These are phyloP conservation scores for Hanseniaspora valbyensis DNA, from an alignment of 805 yeast genomes.

Conservation along the genomic window DNA sequence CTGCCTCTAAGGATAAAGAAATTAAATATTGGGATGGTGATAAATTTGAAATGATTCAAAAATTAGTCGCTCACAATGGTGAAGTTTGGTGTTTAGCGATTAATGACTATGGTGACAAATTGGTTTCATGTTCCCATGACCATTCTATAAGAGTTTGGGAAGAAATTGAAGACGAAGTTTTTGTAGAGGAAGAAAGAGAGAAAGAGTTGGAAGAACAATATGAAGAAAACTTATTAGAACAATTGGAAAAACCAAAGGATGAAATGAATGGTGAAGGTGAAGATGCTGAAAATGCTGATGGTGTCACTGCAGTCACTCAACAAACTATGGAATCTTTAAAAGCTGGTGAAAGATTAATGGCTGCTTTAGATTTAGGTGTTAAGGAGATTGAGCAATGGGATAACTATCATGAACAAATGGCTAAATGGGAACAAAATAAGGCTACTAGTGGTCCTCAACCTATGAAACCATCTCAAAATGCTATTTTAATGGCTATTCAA, in stretches of 20 bases:
- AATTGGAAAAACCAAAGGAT: constrained; percentile 50
- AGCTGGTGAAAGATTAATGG: constrained; percentile 87
- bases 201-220: constrained; percentile 87
- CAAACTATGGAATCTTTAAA: constrained; percentile 86
- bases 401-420: constrained; percentile 38
- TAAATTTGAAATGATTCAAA: constrained; percentile 87
- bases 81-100: constrained; percentile 92
- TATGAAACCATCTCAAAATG: constrained; percentile 49
- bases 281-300: constrained; percentile 32
- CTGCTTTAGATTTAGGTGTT: constrained; percentile 75
- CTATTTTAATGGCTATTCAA: constrained; percentile 63
- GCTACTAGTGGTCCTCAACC: constrained; percentile 37
- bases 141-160: constrained; percentile 89
- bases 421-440: constrained; percentile 35
- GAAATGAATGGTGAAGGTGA: constrained; percentile 29
- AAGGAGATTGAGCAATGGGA: constrained; percentile 53
- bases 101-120: constrained; percentile 55
- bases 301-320: constrained; percentile 50
- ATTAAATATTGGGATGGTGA: constrained; percentile 98
- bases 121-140: constrained; percentile 83
- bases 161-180: constrained; percentile 89
- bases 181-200: constrained; percentile 91
- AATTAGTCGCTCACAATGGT: constrained; percentile 72
- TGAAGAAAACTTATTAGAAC: constrained; percentile 64
- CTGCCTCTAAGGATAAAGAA: constrained; percentile 78